A percentile compares a stretch with the other conserved stretches of the same genome.
Evolutionary conservation across 495 filamentous ascomycete species (phyloP).

Genomic region (Parmelia sp.): DNA sequence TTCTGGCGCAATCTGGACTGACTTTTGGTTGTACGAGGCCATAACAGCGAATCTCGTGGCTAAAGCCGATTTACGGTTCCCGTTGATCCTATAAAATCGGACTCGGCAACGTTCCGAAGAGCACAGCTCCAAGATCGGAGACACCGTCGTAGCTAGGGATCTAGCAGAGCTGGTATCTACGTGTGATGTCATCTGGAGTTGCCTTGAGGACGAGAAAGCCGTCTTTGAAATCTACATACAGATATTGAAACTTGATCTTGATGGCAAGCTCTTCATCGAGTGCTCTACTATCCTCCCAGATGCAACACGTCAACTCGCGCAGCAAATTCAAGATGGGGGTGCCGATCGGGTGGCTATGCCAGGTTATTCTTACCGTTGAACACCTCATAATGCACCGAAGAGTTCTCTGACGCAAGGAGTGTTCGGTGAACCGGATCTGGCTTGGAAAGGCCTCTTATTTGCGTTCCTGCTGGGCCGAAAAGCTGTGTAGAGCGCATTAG

Average conservation of each 20-base stretch:
- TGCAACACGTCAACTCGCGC: conserved; percentile 34
- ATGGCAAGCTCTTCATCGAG: conserved; percentile 45
- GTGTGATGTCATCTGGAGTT: conserved; percentile 42
- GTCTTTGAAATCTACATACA: conserved; percentile 26
- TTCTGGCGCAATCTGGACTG: too few species aligned
- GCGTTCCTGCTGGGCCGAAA: too few species aligned
- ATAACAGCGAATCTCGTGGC: conserved; percentile 30
- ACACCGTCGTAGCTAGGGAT: conserved; percentile 31
- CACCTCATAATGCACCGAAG: background rate
- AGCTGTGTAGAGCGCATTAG: too few species aligned
- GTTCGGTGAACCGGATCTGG: conserved; percentile 43
- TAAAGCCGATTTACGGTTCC: conserved; percentile 30
- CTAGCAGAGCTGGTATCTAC: conserved; percentile 35
- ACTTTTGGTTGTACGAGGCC: background rate
- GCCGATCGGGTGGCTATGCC: conserved; percentile 40
- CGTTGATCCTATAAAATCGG: conserved; percentile 40
- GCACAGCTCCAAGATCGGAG: conserved; percentile 33
- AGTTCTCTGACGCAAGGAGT: conserved; percentile 17
- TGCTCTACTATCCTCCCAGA: conserved; percentile 42
- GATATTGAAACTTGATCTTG: conserved; percentile 33
- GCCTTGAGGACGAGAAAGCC: conserved; percentile 1
- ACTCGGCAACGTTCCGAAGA: conserved; percentile 39
- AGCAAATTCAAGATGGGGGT: conserved; percentile 33
- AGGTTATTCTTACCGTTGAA: background rate
- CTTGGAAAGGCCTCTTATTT: conserved; percentile 10